Percentiles rank a stretch among this genome's conserved stretches.
phyloP scores from a whole-genome alignment of 1,139 yeast genomes.

The Hanseniaspora uvarum region DNA sequence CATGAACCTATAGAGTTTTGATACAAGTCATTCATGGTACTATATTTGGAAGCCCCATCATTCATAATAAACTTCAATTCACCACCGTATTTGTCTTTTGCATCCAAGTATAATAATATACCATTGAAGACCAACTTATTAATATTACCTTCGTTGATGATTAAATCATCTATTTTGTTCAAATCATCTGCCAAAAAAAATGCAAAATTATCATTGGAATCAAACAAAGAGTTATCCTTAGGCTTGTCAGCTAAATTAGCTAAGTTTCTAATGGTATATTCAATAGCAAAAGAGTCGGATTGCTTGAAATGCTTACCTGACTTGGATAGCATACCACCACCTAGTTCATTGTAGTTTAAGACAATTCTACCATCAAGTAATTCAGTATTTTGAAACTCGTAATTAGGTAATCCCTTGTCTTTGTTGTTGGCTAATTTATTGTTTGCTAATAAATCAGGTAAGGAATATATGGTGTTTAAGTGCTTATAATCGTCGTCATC shows the following conservation, averaged over 20 bases:
- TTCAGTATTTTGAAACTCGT: slow-evolving; percentile 8
- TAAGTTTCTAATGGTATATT: slow-evolving; percentile 13
- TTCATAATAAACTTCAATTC: slow-evolving; percentile 44
- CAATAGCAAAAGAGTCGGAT: slow-evolving; percentile 8
- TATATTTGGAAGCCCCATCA: slow-evolving; percentile 41
- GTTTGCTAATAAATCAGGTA: slow-evolving; percentile 13
- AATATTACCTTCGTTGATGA: slow-evolving; percentile 17
- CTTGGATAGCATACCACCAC: slow-evolving; percentile 11
- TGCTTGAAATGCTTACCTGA: slow-evolving; percentile 6
- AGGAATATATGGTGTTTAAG: slow-evolving; percentile 6
- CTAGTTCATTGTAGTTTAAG: slow-evolving; percentile 3
- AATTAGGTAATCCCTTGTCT: slow-evolving; percentile 15
- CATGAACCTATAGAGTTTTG: slow-evolving; percentile 45
- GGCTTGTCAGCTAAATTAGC: slow-evolving; percentile 3
- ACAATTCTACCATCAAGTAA: slow-evolving; percentile 12
- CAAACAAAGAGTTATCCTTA: not conserved
- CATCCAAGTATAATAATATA: slow-evolving; percentile 45
- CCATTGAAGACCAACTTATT: slow-evolving; percentile 42
- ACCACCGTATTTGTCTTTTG: slow-evolving; percentile 36
- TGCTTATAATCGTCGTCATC: slow-evolving; percentile 14
- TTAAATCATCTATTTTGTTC: not conserved
- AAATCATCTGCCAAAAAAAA: slow-evolving; percentile 8
- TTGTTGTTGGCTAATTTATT: slow-evolving; percentile 11
- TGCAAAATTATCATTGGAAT: slow-evolving; percentile 14
- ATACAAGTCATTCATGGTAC: slow-evolving; percentile 29